Evolutionary conservation across 805 yeast species (phyloP), one percentile per base, ranked within the genome.

Genomic region (Cyberlindnera lachancei): DNA sequence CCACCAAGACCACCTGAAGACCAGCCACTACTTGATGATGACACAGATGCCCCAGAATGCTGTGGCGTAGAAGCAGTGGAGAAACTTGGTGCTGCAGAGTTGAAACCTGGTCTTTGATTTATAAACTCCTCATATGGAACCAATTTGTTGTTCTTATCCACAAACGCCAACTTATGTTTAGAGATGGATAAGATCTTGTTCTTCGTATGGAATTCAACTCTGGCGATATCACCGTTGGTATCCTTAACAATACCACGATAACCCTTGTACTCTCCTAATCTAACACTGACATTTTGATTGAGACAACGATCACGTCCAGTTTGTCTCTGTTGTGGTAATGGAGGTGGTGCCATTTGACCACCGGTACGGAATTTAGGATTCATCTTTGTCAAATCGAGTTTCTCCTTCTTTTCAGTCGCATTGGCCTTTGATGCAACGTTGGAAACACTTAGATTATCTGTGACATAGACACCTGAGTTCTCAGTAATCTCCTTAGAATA

Each of bases 221-320:
- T 73, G 2, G 96, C 97, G 45, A 71, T 73, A 11, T 81, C 81
- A 41, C 94, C 98, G 48, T 86, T 92, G 8, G 95, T 86, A 53
- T 92, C 97, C 45, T 83, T 81, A 26, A 92, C 85, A 43, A 85
- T 82, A 55, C 98, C 98, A 63, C 80, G 78, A 45, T 86, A 75
- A 28, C 98, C 97, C 61, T 92, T 92, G 57, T 90, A 86, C 29
- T 75, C 76, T 19, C 94, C 92, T n/a, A 96, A 86, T 50, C 82
- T 78, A 30, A 92, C 82, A 42, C 86, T 75, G 15, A 92, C 96
- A 37, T 81, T 80, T 52, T 85, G 86, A 45, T 85, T 82, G 23
- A 92, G 52, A 18, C 94, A 75, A 29, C 73, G 73, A 55, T 86
- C 95, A 44, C 95, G 75, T 7, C 95, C 95, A 34, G 78, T 74